These are phyloP conservation scores for Auxenochlorella protothecoides DNA, from an alignment of 139 green algal species.

Conservation along the genomic window DNA sequence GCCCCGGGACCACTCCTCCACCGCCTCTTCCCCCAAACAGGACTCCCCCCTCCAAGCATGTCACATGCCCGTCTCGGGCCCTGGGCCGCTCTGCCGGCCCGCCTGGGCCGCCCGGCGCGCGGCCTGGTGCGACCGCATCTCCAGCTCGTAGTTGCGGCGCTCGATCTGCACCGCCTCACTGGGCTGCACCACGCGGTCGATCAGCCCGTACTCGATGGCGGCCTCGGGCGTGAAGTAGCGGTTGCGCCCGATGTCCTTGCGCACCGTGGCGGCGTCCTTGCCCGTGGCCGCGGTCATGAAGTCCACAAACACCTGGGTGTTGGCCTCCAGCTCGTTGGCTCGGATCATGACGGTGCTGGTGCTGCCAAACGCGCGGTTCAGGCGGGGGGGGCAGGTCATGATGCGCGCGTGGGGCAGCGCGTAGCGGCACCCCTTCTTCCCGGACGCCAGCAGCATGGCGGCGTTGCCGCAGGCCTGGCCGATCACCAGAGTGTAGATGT, in stretches of 20 bases:
- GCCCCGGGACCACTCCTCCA: no score
- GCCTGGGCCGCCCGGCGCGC: no score
- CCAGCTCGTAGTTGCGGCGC: slow-evolving; percentile 14
- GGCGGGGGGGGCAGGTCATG: slow-evolving; percentile 36
- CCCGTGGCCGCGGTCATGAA: slow-evolving; percentile 60
- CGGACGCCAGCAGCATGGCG: slow-evolving; percentile 79
- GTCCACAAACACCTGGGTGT: slow-evolving; percentile 51
- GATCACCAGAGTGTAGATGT: slow-evolving; percentile 55
- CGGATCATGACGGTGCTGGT: slow-evolving; percentile 72
- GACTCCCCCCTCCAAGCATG: no score
- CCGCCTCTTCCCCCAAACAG: no score
- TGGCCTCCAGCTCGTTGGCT: slow-evolving; percentile 73
- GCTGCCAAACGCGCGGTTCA: slow-evolving; percentile 46
- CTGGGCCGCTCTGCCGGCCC: no score
- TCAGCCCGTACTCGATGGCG: slow-evolving; percentile 83
- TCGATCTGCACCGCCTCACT: slow-evolving; percentile 31
- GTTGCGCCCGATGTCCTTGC: slow-evolving; percentile 38
- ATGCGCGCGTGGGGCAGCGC: slow-evolving; percentile 76
- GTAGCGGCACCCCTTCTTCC: slow-evolving; percentile 82
- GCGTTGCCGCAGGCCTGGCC: slow-evolving; percentile 82
- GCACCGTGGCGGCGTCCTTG: slow-evolving; percentile 39
- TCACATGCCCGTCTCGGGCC: no score
- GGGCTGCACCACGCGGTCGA: slow-evolving; percentile 71
- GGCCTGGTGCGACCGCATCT: no score
- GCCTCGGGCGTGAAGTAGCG: slow-evolving; percentile 66